These are phyloP conservation scores for Rhododendron molle DNA, from an alignment of 148 eudicot species.

Conservation along the genomic window DNA sequence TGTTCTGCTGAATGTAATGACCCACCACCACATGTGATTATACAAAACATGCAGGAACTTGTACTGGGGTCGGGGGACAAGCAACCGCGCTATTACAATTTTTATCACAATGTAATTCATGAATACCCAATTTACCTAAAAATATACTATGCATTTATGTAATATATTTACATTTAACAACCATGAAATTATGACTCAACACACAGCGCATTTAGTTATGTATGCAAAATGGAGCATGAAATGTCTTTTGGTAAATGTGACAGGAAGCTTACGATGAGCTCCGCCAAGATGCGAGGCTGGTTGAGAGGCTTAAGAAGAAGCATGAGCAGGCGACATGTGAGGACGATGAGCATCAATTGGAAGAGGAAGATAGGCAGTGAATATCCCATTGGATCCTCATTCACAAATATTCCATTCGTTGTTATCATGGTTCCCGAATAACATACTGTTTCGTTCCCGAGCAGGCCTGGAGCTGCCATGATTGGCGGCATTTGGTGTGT, in stretches of 20 bases:
- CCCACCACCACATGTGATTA: too few species aligned
- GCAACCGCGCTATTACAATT: neutral
- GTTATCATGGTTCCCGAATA: conserved; percentile 17
- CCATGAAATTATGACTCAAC: neutral
- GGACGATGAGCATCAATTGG: conserved; percentile 14
- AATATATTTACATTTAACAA: neutral
- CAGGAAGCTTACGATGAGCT: conserved; percentile 14
- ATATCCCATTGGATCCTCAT: conserved; percentile 6
- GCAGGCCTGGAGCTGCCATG: conserved; percentile 8
- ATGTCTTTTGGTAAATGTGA: neutral
- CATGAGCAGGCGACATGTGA: conserved; percentile 19
- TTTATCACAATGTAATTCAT: neutral
- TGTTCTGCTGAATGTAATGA: neutral
- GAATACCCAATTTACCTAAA: neutral
- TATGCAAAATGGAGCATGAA: neutral
- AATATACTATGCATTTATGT: neutral
- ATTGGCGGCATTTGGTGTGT: conserved; percentile 3
- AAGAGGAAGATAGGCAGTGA: conserved; percentile 21
- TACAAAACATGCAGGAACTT: neutral
- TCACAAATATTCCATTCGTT: conserved; percentile 23
- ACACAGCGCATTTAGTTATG: too few species aligned
- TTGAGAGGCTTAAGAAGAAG: conserved; percentile 18
- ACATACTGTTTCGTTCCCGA: conserved; percentile 11
- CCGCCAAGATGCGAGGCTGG: conserved; percentile 21
- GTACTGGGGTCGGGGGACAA: too few species aligned